These are phyloP conservation scores for Delphinella strobiligena DNA, from an alignment of 2,329 filamentous ascomycete genomes.

Conservation along the genomic window DNA sequence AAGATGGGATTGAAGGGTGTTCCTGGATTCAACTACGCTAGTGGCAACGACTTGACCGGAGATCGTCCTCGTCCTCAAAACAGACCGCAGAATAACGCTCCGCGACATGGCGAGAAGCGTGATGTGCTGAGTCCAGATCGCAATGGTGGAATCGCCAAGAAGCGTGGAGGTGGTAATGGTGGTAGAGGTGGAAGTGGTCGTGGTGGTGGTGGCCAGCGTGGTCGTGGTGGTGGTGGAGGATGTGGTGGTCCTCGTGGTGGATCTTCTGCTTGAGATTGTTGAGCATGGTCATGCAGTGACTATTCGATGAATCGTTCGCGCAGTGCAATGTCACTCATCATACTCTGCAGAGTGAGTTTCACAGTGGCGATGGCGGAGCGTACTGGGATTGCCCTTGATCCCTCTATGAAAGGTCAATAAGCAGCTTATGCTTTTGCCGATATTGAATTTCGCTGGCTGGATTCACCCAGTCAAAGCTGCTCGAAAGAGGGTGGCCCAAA, in stretches of 20 bases:
- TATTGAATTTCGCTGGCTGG: no score
- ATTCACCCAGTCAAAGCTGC: no score
- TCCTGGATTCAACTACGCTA: slow-evolving; percentile 20
- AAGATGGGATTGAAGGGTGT: slow-evolving; percentile 39
- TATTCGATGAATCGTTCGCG: no score
- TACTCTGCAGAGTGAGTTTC: no score
- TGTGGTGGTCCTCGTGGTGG: not conserved
- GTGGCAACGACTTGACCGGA: not conserved
- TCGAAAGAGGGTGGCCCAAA: no score
- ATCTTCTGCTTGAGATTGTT: not conserved
- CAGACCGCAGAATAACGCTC: not conserved
- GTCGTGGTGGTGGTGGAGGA: not conserved
- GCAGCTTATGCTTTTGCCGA: no score
- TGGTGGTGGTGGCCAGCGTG: not conserved
- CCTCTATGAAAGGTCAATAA: no score
- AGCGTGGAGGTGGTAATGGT: not conserved
- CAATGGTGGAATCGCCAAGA: not conserved
- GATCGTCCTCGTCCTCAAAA: not conserved
- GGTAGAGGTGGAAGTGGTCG: not conserved
- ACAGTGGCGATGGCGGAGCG: no score
- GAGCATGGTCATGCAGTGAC: not conserved
- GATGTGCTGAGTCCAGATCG: not conserved
- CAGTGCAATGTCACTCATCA: no score
- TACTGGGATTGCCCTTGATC: no score
- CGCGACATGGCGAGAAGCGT: not conserved